A percentile compares a stretch with the other conserved stretches of the same genome.
phyloP scores from a whole-genome alignment of 2,329 filamentous ascomycete genomes.

The Aciculosporium take region DNA sequence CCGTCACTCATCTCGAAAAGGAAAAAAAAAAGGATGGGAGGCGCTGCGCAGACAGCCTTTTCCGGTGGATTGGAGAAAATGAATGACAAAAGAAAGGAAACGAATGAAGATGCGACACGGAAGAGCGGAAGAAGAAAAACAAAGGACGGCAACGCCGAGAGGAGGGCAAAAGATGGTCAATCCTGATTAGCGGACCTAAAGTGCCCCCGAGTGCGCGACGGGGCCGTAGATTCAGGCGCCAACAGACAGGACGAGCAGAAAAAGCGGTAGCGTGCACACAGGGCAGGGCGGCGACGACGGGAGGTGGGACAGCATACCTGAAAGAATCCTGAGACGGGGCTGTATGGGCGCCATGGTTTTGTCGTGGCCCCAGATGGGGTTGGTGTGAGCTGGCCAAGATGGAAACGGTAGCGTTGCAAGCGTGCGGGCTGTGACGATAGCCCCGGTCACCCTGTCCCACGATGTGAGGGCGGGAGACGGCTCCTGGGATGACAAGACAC shows the following conservation, averaged over 20 bases:
- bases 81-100: conserved; percentile 5
- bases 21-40: conserved; percentile 8
- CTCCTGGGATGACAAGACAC: conserved; percentile 7
- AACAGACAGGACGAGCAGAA: conserved; percentile 5
- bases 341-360: conserved; percentile 43
- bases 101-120: conserved; percentile 6
- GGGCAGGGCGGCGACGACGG: conserved; percentile 8
- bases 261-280: conserved; percentile 2
- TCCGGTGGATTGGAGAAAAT: conserved; percentile 1
- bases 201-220: conserved; percentile 8
- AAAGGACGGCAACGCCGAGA: conserved; percentile 6
- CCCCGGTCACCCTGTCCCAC: conserved; percentile 18
- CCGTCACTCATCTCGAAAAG: conserved; percentile 37
- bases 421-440: conserved; percentile 20
- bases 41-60: conserved; percentile 16
- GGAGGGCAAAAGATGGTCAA: conserved; percentile 5
- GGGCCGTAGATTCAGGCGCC: conserved; percentile 11
- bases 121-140: conserved; percentile 4
- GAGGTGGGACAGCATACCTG: conserved; percentile 36
- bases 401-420: conserved; percentile 14
- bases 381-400: conserved; percentile 20
- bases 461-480: conserved; percentile 9
- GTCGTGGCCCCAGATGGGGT: conserved; percentile 19
- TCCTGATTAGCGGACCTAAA: conserved; percentile 5
- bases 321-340: conserved; percentile 46